Evolutionary conservation across 768 basidiomycete genomes (phyloP), one percentile per base, ranked within the genome.

Genomic region (Pleurotus tuoliensis): DNA sequence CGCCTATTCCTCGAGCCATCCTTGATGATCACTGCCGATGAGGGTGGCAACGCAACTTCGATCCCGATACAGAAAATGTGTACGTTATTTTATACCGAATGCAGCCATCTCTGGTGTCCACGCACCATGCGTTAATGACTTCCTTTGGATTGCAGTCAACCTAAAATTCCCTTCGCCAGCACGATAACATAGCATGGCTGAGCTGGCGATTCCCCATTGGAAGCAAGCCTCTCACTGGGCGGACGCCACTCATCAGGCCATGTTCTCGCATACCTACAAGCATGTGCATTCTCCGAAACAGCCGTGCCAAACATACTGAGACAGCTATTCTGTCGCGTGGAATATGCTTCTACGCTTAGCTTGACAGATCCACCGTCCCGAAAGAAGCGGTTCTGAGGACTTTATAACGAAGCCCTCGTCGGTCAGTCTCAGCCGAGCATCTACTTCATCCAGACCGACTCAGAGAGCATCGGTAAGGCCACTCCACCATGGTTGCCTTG

Each of bases 1-100:
- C 0, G 11, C 38, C 50, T 75, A 72, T 41, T 71, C 67, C n/a
- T 73, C 61, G 55, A 59, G 41, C n/a, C 20, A 44, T 4, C 20
- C 41, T 38, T 50, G 48, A 50, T 38, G 48, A 30, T 50, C 48
- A 30, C 37, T 50, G 30, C 48, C 27, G 25, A 27, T 12, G 48
- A 30, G 6, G 30, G 30, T n/a, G 22, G 27, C 22, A 50, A 27
- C 37, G 48, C 27, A 13, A 15, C 25, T 50, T 44, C 51, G 48
- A 16, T 50, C 15, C 48, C 48, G 48, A 50, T 50, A 37, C 34
- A 50, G 48, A 16, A 34, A 34, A 34, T 34, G 30, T 34, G 30
- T 34, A 34, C 30, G 30, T 34, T 34, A 34, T 34, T 34, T 3
- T 9, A 9, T 34, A 34, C 30, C 30, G 30, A 34, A 34, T 34